phyloP scores from a whole-genome alignment of 169 alveolate species.

The Toxoplasma gondii region DNA sequence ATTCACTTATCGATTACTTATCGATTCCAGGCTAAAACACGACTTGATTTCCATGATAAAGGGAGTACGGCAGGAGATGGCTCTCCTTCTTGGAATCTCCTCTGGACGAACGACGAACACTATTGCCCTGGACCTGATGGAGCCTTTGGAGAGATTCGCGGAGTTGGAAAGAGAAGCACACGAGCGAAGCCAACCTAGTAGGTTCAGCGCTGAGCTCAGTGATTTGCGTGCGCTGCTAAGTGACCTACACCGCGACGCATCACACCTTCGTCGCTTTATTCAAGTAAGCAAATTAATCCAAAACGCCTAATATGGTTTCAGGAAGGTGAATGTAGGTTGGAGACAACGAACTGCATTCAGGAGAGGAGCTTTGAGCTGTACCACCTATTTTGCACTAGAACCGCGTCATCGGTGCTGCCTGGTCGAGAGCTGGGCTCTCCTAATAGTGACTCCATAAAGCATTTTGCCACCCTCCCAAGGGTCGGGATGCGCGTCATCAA shows the following conservation, averaged over 20 bases:
- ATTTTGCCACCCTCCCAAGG: no score
- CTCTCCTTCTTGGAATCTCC: neutral
- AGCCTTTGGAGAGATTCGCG: constrained; percentile 6
- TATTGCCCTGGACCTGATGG: neutral
- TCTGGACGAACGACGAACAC: neutral
- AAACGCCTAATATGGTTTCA: no score
- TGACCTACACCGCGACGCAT: constrained; percentile 10
- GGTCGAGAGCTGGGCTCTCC: no score
- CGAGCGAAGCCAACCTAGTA: neutral
- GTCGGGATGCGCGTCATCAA: no score
- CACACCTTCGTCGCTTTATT: neutral
- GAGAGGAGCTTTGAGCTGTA: no score
- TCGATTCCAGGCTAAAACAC: neutral
- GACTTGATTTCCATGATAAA: neutral
- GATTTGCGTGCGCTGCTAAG: neutral
- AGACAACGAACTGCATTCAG: no score
- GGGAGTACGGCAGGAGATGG: neutral
- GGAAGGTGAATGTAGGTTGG: no score
- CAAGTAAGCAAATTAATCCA: neutral
- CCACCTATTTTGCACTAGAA: no score
- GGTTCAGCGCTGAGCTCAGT: neutral
- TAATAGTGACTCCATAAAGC: no score
- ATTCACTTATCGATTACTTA: neutral
- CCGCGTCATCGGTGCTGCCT: no score
- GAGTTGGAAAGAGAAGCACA: neutral